phyloP scores from a whole-genome alignment of 345 rosid genomes.

The Litchi chinensis region DNA sequence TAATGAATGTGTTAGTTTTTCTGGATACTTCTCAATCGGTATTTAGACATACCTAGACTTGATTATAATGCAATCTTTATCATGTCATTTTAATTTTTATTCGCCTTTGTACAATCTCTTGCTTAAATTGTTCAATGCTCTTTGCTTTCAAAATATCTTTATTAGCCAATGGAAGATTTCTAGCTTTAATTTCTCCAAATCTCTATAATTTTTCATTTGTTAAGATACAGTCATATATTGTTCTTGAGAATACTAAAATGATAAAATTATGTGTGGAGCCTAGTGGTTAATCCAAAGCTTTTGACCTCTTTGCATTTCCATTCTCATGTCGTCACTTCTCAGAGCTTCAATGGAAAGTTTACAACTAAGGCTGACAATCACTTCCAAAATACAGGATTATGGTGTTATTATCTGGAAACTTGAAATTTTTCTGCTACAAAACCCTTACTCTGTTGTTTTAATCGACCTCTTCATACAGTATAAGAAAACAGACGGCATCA shows the following conservation, averaged over 20 bases:
- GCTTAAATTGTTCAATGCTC: neutral
- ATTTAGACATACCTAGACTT: neutral
- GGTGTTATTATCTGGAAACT: neutral
- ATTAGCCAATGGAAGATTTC: neutral
- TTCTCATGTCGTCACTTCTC: neutral
- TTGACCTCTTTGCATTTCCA: neutral
- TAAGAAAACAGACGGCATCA: neutral
- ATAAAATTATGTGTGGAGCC: neutral
- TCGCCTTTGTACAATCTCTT: neutral
- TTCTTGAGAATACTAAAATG: neutral
- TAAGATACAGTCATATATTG: neutral
- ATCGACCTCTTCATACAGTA: neutral
- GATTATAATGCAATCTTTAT: neutral
- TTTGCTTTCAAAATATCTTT: neutral
- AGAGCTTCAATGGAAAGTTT: neutral
- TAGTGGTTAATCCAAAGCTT: neutral
- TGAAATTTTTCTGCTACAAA: neutral
- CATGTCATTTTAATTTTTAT: neutral
- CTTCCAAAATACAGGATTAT: neutral
- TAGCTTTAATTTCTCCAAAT: neutral
- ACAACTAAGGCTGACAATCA: neutral
- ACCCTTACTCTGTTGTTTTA: neutral
- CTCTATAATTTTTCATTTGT: neutral
- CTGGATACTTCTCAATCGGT: neutral
- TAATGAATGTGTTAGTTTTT: too few relatives aligned